phyloP scores from a whole-genome alignment of 768 basidiomycete genomes.

The Hortiboletus flavorubellus region DNA sequence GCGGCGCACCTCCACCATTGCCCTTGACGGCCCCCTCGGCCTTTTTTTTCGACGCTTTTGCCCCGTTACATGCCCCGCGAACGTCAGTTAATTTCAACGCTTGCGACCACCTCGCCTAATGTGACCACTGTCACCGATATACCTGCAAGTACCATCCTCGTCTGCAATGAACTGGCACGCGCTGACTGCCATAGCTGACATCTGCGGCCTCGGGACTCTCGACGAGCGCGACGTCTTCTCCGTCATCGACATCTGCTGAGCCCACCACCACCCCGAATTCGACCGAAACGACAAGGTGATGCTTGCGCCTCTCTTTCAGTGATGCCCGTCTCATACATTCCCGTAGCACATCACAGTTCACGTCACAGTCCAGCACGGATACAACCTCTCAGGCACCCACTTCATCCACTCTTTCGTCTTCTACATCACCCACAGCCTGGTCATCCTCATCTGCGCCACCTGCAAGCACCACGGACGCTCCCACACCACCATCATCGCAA shows the following conservation, averaged over 20 bases:
- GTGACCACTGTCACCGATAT: no score
- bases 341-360: conserved; percentile 4
- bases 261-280: conserved; percentile 1
- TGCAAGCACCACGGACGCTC: conserved; percentile 1
- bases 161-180: no score
- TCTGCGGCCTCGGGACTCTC: background rate
- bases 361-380: background rate
- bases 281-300: conserved; percentile 15
- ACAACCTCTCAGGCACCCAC: conserved; percentile 2
- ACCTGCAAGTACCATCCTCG: no score
- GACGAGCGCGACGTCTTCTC: no score
- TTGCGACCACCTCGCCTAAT: no score
- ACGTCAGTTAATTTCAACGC: no score
- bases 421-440: background rate
- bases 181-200: background rate
- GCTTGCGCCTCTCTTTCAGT: background rate
- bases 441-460: conserved; percentile 1
- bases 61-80: no score
- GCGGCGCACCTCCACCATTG: no score
- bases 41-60: no score
- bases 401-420: background rate
- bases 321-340: background rate
- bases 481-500: conserved; percentile 4
- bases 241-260: no score
- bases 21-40: no score